These are phyloP conservation scores for Arthrobotrys musiformis DNA, from an alignment of 2,329 filamentous ascomycete species.

Conservation along the genomic window DNA sequence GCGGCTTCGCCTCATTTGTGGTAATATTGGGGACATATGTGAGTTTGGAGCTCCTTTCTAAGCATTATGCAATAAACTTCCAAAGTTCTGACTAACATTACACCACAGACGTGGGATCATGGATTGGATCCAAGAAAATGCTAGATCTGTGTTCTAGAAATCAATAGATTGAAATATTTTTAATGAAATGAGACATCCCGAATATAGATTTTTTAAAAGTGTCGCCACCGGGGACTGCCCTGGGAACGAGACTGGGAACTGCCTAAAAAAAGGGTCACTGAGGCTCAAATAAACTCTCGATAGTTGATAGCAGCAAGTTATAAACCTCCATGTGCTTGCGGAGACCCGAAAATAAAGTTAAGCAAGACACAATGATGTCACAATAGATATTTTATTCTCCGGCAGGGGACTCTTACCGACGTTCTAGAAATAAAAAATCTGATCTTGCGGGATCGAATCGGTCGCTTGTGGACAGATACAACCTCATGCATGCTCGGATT, in stretches of 20 bases:
- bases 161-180: not conserved
- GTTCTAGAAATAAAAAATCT: slow-evolving; percentile 40
- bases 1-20: slow-evolving; percentile 56
- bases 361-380: not conserved
- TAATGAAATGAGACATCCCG: slow-evolving; percentile 1
- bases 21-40: slow-evolving; percentile 59
- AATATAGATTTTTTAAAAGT: not conserved
- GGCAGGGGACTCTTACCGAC: not conserved
- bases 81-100: not conserved
- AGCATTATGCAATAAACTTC: not conserved
- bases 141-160: slow-evolving; percentile 17
- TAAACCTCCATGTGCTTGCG: not conserved
- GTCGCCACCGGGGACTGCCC: slow-evolving; percentile 35
- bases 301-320: not conserved
- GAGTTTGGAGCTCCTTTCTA: slow-evolving; percentile 11
- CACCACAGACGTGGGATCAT: slow-evolving; percentile 45
- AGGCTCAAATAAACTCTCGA: slow-evolving; percentile 37
- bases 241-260: slow-evolving; percentile 35
- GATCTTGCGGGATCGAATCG: slow-evolving; percentile 20
- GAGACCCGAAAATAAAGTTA: slow-evolving; percentile 1
- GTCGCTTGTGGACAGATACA: slow-evolving; percentile 22
- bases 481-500: slow-evolving; percentile 9
- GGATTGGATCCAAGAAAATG: slow-evolving; percentile 46
- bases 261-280: slow-evolving; percentile 2
- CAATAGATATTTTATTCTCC: not conserved